phyloP scores from a whole-genome alignment of 2,329 filamentous ascomycete genomes.

The Rhynchosporium graminicola region DNA sequence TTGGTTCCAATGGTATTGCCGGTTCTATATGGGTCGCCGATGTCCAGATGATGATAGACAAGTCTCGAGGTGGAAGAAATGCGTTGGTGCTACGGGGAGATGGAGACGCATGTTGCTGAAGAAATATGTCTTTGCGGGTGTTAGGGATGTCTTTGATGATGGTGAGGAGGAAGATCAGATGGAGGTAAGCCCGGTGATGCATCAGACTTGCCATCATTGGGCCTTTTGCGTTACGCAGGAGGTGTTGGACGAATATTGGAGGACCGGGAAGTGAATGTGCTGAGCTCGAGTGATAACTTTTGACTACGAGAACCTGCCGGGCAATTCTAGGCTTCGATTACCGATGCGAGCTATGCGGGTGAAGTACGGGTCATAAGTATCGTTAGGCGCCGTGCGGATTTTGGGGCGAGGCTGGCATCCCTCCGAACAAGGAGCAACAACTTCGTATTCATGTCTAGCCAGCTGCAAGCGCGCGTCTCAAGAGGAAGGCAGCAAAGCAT shows the following conservation, averaged over 20 bases:
- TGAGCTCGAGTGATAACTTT: too few relatives aligned
- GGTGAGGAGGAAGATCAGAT: conserved; percentile 41
- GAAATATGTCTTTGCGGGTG: conserved; percentile 50
- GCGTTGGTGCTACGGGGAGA: conserved; percentile 52
- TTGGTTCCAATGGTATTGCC: conserved; percentile 35
- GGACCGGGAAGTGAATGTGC: conserved; percentile 12
- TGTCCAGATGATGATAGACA: conserved; percentile 23
- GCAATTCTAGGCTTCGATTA: too few relatives aligned
- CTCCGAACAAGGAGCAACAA: too few relatives aligned
- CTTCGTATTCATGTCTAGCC: too few relatives aligned
- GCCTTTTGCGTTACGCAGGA: conserved; percentile 54
- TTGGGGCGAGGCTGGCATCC: too few relatives aligned
- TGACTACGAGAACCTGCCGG: too few relatives aligned
- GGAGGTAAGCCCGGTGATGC: conserved; percentile 56
- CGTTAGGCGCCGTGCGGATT: too few relatives aligned
- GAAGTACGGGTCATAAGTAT: too few relatives aligned
- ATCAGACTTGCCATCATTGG: conserved; percentile 60
- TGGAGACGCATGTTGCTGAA: conserved; percentile 54
- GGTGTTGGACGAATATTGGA: conserved; percentile 51
- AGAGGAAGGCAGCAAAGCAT: too few relatives aligned
- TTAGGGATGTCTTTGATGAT: conserved; percentile 50
- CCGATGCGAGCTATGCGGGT: too few relatives aligned
- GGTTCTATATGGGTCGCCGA: conserved; percentile 21
- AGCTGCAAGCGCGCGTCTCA: too few relatives aligned
- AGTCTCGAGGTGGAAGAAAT: conserved; percentile 52